Conservation (phyloP, 306 rosid genomes). For the Canavalia gladiata region DNA sequence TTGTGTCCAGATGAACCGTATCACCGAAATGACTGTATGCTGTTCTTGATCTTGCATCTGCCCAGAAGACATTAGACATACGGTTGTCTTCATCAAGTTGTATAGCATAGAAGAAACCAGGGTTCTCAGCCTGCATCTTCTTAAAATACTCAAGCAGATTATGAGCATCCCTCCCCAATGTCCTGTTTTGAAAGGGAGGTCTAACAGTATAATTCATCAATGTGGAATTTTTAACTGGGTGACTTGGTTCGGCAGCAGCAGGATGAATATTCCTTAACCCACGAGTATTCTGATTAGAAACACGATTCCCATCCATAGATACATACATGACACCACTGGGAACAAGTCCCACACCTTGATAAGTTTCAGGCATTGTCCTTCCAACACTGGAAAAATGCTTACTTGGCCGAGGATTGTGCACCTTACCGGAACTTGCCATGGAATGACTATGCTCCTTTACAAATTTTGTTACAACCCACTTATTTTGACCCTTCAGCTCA, state of each 20-base stretch:
- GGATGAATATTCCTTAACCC: constrained; percentile 58
- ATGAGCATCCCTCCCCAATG: constrained; percentile 91
- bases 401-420: constrained; percentile 69
- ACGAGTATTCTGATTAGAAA: constrained; percentile 61
- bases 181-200: constrained; percentile 66
- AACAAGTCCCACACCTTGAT: constrained; percentile 76
- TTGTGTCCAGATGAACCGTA: constrained; percentile 79
- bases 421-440: constrained; percentile 57
- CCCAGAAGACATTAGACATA: constrained; percentile 91
- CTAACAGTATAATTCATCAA: constrained; percentile 58
- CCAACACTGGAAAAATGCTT: constrained; percentile 88
- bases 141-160: constrained; percentile 89
- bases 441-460: constrained; percentile 88
- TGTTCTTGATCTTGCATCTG: constrained; percentile 87
- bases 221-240: constrained; percentile 58
- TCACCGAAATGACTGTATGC: constrained; percentile 90
- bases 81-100: constrained; percentile 91
- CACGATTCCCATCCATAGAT: constrained; percentile 75
- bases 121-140: constrained; percentile 97
- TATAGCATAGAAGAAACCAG: constrained; percentile 95
- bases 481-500: constrained; percentile 68
- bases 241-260: constrained; percentile 56
- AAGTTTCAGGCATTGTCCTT: constrained; percentile 71
- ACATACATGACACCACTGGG: constrained; percentile 95
- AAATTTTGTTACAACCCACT: constrained; percentile 83